Conservation (phyloP, 1,139 yeast genomes). For the Candida pseudocylindracea region DNA sequence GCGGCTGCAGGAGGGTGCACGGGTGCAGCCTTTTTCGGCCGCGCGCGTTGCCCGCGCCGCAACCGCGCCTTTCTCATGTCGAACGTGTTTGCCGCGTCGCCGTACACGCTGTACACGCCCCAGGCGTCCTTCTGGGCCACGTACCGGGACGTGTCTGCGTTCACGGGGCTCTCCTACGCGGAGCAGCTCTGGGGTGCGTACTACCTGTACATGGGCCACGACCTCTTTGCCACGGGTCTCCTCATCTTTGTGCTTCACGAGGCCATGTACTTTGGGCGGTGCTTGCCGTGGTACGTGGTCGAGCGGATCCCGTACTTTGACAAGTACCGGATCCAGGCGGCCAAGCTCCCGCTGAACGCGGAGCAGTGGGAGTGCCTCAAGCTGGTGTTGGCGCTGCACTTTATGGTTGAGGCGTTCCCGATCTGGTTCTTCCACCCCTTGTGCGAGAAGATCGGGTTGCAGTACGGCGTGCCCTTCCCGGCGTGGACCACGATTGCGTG, state of each 20-base stretch:
- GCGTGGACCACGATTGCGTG: slow-evolving; percentile 24
- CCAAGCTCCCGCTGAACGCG: slow-evolving; percentile 48
- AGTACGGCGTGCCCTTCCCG: slow-evolving; percentile 73
- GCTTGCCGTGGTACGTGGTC: slow-evolving; percentile 66
- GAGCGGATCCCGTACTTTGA: slow-evolving; percentile 59
- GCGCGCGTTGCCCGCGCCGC: too few relatives aligned
- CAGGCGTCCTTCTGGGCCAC: too few relatives aligned
- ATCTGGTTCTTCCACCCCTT: slow-evolving; percentile 92
- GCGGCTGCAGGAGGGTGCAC: too few relatives aligned
- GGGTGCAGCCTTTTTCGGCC: too few relatives aligned
- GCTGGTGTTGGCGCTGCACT: slow-evolving; percentile 64
- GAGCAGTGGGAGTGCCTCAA: slow-evolving; percentile 90
- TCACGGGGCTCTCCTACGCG: slow-evolving; percentile 4
- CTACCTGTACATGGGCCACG: slow-evolving; percentile 54
- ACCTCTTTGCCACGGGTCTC: slow-evolving; percentile 64
- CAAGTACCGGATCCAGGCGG: slow-evolving; percentile 62
- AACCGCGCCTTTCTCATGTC: too few relatives aligned
- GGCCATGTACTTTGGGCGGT: slow-evolving; percentile 62
- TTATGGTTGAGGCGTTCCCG: slow-evolving; percentile 82
- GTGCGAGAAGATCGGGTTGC: slow-evolving; percentile 54
- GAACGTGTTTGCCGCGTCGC: too few relatives aligned
- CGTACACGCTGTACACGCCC: too few relatives aligned
- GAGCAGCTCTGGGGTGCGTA: slow-evolving; percentile 66
- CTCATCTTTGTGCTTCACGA: slow-evolving; percentile 59
- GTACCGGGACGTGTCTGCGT: too few relatives aligned